Conservation (phyloP, 192 early-diverging fungal species). For the Funneliformis geosporum region DNA sequence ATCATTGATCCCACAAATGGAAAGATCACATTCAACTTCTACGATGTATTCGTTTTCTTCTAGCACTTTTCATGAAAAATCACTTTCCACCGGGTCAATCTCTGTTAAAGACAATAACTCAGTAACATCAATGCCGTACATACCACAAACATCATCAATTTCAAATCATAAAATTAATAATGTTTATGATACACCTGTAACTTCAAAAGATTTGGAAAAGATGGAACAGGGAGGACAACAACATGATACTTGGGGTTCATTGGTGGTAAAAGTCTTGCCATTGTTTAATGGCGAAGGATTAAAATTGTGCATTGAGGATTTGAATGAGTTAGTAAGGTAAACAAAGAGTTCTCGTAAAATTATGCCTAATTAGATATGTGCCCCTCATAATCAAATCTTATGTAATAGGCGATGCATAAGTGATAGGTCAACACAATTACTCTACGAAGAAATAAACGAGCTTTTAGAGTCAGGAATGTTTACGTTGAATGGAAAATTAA, state of each 20-base stretch:
- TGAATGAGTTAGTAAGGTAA: constrained; percentile 77
- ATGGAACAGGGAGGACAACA: neutral
- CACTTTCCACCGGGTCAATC: constrained; percentile 10
- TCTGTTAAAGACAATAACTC: constrained; percentile 1
- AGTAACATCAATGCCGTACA: neutral
- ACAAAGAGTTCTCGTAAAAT: neutral
- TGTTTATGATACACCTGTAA: neutral
- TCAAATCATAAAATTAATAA: neutral
- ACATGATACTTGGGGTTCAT: constrained; percentile 68
- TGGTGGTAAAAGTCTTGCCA: constrained; percentile 75
- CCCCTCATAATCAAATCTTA: neutral
- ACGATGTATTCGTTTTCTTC: constrained; percentile 16
- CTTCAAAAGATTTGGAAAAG: constrained; percentile 2
- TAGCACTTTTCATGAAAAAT: constrained; percentile 21
- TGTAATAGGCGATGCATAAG: constrained; percentile 44
- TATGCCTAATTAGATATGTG: too few relatives aligned
- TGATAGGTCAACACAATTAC: constrained; percentile 40
- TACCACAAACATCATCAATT: neutral
- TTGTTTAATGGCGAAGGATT: constrained; percentile 86
- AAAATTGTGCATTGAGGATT: constrained; percentile 80
- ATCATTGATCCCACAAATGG: neutral
- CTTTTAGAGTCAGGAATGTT: constrained; percentile 64
- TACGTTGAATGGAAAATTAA: constrained; percentile 66
- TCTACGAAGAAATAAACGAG: constrained; percentile 60
- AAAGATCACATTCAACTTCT: constrained; percentile 12